These are phyloP conservation scores for Wilcoxina mikolae DNA, from an alignment of 495 filamentous ascomycete genomes.

Conservation along the genomic window DNA sequence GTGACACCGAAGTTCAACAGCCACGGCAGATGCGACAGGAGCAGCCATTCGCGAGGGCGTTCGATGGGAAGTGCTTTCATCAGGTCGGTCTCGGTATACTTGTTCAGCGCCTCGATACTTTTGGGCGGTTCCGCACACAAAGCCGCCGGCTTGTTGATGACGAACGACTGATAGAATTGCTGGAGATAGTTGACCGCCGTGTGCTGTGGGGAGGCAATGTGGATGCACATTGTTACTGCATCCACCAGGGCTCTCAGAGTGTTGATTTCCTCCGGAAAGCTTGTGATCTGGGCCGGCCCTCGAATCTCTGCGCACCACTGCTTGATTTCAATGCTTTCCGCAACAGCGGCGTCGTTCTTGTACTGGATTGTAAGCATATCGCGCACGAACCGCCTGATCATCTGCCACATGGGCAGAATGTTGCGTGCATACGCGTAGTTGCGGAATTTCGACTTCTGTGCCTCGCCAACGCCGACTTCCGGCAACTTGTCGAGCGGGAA, in stretches of 20 bases:
- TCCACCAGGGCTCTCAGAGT: constrained; percentile 18
- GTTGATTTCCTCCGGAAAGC: constrained; percentile 26
- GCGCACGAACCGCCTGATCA: constrained; percentile 30
- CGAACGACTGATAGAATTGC: constrained; percentile 30
- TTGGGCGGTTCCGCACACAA: background rate
- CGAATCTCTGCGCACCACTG: constrained; percentile 32
- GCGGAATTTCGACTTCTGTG: too few relatives aligned
- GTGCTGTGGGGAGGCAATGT: constrained; percentile 38
- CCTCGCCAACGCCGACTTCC: too few relatives aligned
- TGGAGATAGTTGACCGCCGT: constrained; percentile 39
- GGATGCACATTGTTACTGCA: constrained; percentile 37
- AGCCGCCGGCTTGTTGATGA: background rate
- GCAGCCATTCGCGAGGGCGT: background rate
- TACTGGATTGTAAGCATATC: constrained; percentile 25
- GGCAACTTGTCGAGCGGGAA: constrained; percentile 32
- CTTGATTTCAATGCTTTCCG: constrained; percentile 27
- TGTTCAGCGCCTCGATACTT: background rate
- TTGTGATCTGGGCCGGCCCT: constrained; percentile 25
- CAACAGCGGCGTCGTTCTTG: constrained; percentile 19
- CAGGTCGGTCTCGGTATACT: background rate
- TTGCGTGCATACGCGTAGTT: constrained; percentile 38
- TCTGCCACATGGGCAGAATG: constrained; percentile 32
- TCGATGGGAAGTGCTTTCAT: background rate
- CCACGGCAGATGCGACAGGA: background rate
- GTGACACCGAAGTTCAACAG: background rate